Evolutionary conservation across 2,329 filamentous ascomycete genomes (phyloP).

Genomic region (Tolypocladium endophyticum): DNA sequence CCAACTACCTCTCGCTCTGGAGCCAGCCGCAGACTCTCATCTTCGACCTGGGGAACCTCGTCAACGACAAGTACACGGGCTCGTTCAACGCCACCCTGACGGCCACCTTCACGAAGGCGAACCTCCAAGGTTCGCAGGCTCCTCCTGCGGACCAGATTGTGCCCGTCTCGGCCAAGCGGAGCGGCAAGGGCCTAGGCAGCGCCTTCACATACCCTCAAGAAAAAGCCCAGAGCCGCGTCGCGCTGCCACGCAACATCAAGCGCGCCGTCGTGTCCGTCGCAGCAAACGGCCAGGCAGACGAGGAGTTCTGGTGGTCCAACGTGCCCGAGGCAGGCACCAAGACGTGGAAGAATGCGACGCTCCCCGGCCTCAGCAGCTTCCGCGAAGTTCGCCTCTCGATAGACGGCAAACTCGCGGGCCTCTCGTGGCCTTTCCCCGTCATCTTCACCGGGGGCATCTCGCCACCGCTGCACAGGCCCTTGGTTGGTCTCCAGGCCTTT

Average conservation of each 20-base stretch:
- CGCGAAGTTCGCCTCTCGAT: slow-evolving; percentile 70
- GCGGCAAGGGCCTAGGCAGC: slow-evolving; percentile 43
- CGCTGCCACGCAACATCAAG: slow-evolving; percentile 55
- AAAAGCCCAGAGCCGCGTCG: slow-evolving; percentile 45
- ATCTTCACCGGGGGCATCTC: slow-evolving; percentile 76
- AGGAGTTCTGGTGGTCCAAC: slow-evolving; percentile 85
- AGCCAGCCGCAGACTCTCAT: slow-evolving; percentile 60
- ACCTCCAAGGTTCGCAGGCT: not conserved
- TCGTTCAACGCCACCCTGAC: slow-evolving; percentile 64
- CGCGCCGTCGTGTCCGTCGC: slow-evolving; percentile 67
- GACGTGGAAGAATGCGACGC: slow-evolving; percentile 45
- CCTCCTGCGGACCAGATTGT: slow-evolving; percentile 53
- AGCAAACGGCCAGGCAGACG: slow-evolving; percentile 62
- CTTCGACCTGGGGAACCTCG: slow-evolving; percentile 67
- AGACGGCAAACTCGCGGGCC: slow-evolving; percentile 61
- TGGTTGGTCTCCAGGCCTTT: slow-evolving; percentile 70
- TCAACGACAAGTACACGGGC: slow-evolving; percentile 61
- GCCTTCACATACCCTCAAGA: slow-evolving; percentile 57
- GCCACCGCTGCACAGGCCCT: slow-evolving; percentile 65
- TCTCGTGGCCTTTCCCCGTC: slow-evolving; percentile 72
- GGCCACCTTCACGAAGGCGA: slow-evolving; percentile 54
- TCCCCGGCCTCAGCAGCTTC: slow-evolving; percentile 62
- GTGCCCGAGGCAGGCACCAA: slow-evolving; percentile 51
- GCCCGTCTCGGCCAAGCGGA: slow-evolving; percentile 49
- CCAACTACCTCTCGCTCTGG: slow-evolving; percentile 59